Base-by-base conservation (phyloP, 345 rosid genomes). In the Salix caprea region DNA sequence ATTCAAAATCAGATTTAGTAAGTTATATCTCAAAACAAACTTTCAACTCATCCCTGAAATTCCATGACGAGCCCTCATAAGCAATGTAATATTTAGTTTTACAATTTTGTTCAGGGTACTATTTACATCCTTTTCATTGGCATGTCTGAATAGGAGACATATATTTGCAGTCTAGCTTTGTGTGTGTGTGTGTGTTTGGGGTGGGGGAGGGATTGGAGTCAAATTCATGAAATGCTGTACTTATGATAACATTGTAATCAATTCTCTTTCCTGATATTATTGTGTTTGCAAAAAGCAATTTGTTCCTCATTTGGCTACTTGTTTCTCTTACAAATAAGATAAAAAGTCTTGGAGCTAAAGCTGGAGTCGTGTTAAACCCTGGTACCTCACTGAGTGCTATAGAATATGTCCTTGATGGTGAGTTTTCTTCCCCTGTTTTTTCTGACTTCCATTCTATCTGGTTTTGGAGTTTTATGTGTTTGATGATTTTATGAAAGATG, bases 341-440 rank as follows among this genome's bases (percentile, higher is more conserved):
- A 24, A 96, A 96, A 85, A 60, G 74, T 84, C 85, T 93, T 75
- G 98, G 99, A 5, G 98, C 98, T 71, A 96, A 96, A 86, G 98
- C 99, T 84, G 99, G 99, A 85, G 99, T 96, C 76, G 99, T 93
- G 36, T 78, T 96, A 72, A 96, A 96, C 83, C 98, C 98, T 65
- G 99, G 78, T 48, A 96, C 99, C 77, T 90, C 98, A 61, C 84
- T 96, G 82, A 93, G 69, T 77, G 75, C 96, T 26, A 91, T 96
- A 77, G 99, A 96, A 48, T 92, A 89, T 81, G 90, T 92, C 61
- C 91, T 96, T 69, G 99, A 96, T 76, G 92, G 98, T 92, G 82
- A 91, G 94, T 84, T 77, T 65, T 70, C 65, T 16, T 71, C 40
- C 60, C 10, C 34, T 24, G 23, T 36, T 76, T 26, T 71, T 11